Evolutionary conservation across 1,139 yeast species (phyloP).

Genomic region (Diutina neorugosa): DNA sequence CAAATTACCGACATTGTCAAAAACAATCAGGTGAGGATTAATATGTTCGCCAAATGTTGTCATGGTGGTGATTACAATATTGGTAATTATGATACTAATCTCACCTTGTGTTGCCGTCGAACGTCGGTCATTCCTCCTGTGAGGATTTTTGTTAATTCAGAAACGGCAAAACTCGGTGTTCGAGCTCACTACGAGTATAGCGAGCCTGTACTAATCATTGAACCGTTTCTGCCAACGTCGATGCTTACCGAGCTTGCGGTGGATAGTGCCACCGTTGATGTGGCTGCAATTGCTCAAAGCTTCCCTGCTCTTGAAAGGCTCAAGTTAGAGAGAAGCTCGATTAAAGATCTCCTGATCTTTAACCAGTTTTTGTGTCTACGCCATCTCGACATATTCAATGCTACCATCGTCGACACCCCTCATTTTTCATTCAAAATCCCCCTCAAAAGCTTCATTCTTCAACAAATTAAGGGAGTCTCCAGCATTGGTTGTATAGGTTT

Average conservation of each 20-base stretch:
- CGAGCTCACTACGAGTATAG: not conserved
- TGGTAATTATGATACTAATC: not conserved
- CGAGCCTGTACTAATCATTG: not conserved
- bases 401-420: not conserved
- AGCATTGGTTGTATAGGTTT: not conserved
- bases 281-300: not conserved
- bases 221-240: not conserved
- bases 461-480: not conserved
- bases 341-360: not conserved
- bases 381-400: not conserved
- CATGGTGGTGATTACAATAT: not conserved
- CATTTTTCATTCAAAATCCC: not conserved
- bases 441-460: not conserved
- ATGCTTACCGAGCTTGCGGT: not conserved
- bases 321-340: not conserved
- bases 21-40: not conserved
- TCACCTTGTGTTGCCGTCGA: constrained; percentile 1
- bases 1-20: not conserved
- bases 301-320: not conserved
- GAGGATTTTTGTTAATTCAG: not conserved
- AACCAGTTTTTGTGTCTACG: not conserved
- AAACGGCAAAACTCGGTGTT: not conserved
- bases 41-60: not conserved
- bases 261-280: not conserved
- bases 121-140: not conserved